phyloP scores from a whole-genome alignment of 2,329 filamentous ascomycete genomes.

The Aureobasidium subglaciale region DNA sequence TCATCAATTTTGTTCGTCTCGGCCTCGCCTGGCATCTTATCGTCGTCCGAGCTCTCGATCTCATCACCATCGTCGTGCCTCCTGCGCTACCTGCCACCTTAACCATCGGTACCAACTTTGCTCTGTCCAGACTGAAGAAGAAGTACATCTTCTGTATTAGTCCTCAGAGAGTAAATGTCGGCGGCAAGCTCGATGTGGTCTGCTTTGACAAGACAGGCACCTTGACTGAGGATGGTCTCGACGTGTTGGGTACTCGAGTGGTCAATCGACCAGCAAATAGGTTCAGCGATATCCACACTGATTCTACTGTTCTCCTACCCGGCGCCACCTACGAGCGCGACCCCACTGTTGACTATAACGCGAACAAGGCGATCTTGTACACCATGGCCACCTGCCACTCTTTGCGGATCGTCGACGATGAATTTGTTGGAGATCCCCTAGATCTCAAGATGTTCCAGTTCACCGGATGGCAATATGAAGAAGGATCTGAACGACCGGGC shows the following conservation, averaged over 20 bases:
- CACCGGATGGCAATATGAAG: constrained; percentile 85
- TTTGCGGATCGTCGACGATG: constrained; percentile 74
- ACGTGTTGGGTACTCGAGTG: constrained; percentile 81
- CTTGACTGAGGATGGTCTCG: constrained; percentile 88
- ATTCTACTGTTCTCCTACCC: constrained; percentile 54
- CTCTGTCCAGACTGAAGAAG: constrained; percentile 73
- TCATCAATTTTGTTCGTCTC: constrained; percentile 86
- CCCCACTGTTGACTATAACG: constrained; percentile 52
- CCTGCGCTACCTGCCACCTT: constrained; percentile 90
- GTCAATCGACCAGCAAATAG: constrained; percentile 56
- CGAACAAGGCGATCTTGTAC: constrained; percentile 68
- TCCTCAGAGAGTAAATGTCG: constrained; percentile 92
- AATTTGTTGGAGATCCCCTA: constrained; percentile 85
- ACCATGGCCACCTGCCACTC: constrained; percentile 98
- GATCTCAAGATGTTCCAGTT: constrained; percentile 99
- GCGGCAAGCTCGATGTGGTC: constrained; percentile 89
- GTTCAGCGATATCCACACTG: constrained; percentile 70
- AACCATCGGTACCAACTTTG: constrained; percentile 95
- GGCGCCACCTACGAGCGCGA: constrained; percentile 50
- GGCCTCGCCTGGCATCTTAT: constrained; percentile 83
- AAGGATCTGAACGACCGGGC: constrained; percentile 61
- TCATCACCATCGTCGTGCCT: constrained; percentile 96
- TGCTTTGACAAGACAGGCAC: constrained; percentile 99
- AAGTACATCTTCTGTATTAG: constrained; percentile 97
- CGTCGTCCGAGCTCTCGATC: constrained; percentile 80